These are phyloP conservation scores for Pelargonium nanum DNA, from an alignment of 345 rosid species.

Conservation along the genomic window DNA sequence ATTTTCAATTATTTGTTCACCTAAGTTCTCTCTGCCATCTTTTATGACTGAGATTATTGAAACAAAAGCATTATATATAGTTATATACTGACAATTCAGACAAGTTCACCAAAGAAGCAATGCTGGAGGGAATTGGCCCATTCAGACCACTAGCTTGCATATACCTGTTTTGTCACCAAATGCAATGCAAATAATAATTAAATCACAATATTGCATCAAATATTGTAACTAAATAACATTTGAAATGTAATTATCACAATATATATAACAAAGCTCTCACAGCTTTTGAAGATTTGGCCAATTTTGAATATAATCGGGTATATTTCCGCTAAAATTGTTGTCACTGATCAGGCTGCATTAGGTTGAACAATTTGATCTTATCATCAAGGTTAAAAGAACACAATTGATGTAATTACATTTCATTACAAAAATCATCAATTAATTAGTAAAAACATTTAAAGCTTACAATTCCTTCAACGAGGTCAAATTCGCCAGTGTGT, in stretches of 20 bases:
- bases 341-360: slow-evolving; percentile 5
- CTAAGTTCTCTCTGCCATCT: too few relatives aligned
- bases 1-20: too few relatives aligned
- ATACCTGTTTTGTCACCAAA: not conserved
- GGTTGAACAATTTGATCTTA: too few relatives aligned
- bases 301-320: slow-evolving; percentile 7
- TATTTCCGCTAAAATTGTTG: slow-evolving; percentile 6
- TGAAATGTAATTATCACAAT: not conserved
- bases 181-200: not conserved
- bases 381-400: too few relatives aligned
- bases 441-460: too few relatives aligned
- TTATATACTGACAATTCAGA: not conserved
- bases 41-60: too few relatives aligned
- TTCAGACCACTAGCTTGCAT: slow-evolving; percentile 13
- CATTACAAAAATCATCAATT: too few relatives aligned
- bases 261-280: not conserved
- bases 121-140: slow-evolving; percentile 13
- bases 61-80: not conserved
- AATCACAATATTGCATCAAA: too few relatives aligned
- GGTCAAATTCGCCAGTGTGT: slow-evolving; percentile 9
- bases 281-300: too few relatives aligned
- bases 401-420: too few relatives aligned
- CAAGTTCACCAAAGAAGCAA: not conserved
- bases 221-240: not conserved
- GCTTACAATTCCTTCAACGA: not conserved